A percentile compares a stretch with the other conserved stretches of the same genome.
Evolutionary conservation across 257 asterid species (phyloP).

Genomic region (Solanum lycopersicoides): DNA sequence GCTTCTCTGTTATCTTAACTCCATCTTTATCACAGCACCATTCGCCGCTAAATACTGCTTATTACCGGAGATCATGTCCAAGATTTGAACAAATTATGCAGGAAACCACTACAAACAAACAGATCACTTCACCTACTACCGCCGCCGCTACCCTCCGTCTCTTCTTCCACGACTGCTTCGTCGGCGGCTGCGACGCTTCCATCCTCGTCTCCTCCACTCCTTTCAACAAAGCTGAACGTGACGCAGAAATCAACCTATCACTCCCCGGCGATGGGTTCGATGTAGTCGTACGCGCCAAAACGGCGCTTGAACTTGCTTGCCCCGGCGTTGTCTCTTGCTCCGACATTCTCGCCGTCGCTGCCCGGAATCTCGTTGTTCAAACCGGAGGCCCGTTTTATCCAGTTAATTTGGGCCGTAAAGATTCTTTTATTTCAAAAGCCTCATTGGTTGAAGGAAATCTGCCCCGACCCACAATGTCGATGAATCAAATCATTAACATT

Average conservation of each 20-base stretch:
- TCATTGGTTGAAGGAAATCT: slow-evolving; percentile 54
- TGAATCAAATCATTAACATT: slow-evolving; percentile 41
- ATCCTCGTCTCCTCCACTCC: slow-evolving; percentile 76
- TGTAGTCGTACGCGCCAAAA: slow-evolving; percentile 75
- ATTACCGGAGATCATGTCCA: slow-evolving; percentile 56
- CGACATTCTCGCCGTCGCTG: slow-evolving; percentile 73
- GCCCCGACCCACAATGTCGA: slow-evolving; percentile 60
- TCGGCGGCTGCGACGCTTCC: slow-evolving; percentile 88
- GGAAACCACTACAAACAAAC: slow-evolving; percentile 69
- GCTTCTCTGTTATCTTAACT: neutral
- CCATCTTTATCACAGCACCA: slow-evolving; percentile 12
- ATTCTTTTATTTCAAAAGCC: slow-evolving; percentile 35
- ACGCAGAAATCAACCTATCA: slow-evolving; percentile 85
- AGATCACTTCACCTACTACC: slow-evolving; percentile 89
- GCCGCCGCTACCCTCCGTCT: slow-evolving; percentile 94
- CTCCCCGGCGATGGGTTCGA: slow-evolving; percentile 98
- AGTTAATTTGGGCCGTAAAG: slow-evolving; percentile 63
- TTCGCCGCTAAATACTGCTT: slow-evolving; percentile 12
- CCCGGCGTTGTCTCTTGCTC: slow-evolving; percentile 90
- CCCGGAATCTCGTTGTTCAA: slow-evolving; percentile 75
- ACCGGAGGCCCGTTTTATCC: slow-evolving; percentile 78
- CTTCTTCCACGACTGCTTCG: slow-evolving; percentile 90
- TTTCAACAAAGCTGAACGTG: slow-evolving; percentile 73
- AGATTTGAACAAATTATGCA: slow-evolving; percentile 62
- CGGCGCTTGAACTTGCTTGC: slow-evolving; percentile 75